Conservation (phyloP, 164 flowering plant genomes). For the Liquidambar formosana region DNA sequence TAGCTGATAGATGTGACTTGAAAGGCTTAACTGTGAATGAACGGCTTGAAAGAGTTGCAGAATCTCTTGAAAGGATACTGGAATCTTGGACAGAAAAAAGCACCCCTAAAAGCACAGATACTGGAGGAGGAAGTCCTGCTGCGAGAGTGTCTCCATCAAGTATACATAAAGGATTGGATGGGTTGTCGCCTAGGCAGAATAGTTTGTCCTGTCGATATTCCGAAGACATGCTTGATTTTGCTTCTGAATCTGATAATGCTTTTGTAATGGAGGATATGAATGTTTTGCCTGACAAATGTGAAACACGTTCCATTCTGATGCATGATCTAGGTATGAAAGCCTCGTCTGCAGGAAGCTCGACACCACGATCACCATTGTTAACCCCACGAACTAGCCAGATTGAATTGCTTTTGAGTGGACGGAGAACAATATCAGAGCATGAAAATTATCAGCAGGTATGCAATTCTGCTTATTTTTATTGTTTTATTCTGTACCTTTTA, state of each 20-base stretch:
- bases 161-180: constrained; percentile 42
- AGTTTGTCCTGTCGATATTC: constrained; percentile 35
- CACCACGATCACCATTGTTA: constrained; percentile 79
- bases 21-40: constrained; percentile 89
- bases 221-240: constrained; percentile 48
- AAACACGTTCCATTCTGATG: constrained; percentile 19
- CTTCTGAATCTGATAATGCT: constrained; percentile 48
- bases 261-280: constrained; percentile 50
- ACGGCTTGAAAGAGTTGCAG: constrained; percentile 85
- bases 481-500: background rate
- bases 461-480: constrained; percentile 2
- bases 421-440: constrained; percentile 57
- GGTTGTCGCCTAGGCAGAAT: constrained; percentile 36
- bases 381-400: constrained; percentile 74
- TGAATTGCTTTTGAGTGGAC: constrained; percentile 61
- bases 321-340: constrained; percentile 34
- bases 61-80: constrained; percentile 79
- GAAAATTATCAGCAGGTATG: constrained; percentile 83
- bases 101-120: constrained; percentile 51
- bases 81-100: constrained; percentile 73
- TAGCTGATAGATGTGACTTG: constrained; percentile 94
- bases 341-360: constrained; percentile 71
- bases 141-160: constrained; percentile 38
- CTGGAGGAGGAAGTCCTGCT: constrained; percentile 49
- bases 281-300: constrained; percentile 38